Percentiles rank a stretch among this genome's conserved stretches.
These are phyloP conservation scores for Cercospora berteroae DNA, from an alignment of 2,329 filamentous ascomycete genomes.

Conservation along the genomic window DNA sequence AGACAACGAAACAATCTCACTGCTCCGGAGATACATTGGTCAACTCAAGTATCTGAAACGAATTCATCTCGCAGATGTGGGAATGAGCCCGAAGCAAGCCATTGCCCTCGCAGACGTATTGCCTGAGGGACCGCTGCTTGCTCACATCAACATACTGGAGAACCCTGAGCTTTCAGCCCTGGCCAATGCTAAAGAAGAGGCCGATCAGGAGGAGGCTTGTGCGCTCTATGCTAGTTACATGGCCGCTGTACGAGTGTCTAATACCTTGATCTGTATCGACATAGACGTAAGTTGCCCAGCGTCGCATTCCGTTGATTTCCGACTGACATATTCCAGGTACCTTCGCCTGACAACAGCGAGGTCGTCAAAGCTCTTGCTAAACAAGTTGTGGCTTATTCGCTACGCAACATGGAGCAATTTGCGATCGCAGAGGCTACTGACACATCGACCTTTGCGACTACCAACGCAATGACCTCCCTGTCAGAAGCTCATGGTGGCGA, in stretches of 20 bases:
- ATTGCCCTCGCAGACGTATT: constrained; percentile 89
- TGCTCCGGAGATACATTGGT: constrained; percentile 80
- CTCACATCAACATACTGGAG: constrained; percentile 82
- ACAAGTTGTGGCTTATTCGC: constrained; percentile 90
- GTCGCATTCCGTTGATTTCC: neutral
- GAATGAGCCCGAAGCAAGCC: constrained; percentile 79
- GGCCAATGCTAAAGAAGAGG: constrained; percentile 72
- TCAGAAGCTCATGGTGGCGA: constrained; percentile 44
- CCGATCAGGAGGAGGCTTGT: constrained; percentile 85
- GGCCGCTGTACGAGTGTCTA: constrained; percentile 79
- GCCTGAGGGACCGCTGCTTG: constrained; percentile 75
- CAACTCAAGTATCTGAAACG: constrained; percentile 75
- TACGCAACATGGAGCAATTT: constrained; percentile 83
- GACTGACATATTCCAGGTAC: constrained; percentile 48
- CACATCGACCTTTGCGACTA: constrained; percentile 36
- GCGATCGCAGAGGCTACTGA: constrained; percentile 62
- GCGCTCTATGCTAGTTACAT: constrained; percentile 90
- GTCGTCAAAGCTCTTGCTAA: constrained; percentile 88
- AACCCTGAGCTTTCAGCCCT: constrained; percentile 71
- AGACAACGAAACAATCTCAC: constrained; percentile 37
- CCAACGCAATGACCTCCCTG: constrained; percentile 47
- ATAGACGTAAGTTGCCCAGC: constrained; percentile 61
- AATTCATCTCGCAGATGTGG: constrained; percentile 81
- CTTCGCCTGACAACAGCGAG: constrained; percentile 76
- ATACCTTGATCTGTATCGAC: constrained; percentile 82